A percentile compares a stretch with the other conserved stretches of the same genome.
phyloP scores from a whole-genome alignment of 768 basidiomycete genomes.

The Kwoniella sp. region DNA sequence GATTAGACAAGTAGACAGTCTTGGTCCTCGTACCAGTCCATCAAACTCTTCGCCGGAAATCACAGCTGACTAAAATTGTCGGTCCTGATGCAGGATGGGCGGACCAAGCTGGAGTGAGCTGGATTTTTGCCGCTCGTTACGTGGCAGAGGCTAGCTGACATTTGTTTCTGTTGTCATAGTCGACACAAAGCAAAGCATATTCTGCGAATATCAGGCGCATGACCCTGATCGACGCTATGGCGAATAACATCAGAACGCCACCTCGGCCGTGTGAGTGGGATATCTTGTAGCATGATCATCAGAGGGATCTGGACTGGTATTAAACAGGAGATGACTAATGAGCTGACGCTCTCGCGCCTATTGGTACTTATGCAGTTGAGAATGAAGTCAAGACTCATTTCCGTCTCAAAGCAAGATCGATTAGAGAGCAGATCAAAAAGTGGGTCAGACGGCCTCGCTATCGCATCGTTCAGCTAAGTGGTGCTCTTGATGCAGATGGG shows the following conservation, averaged over 20 bases:
- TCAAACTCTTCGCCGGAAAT: not conserved
- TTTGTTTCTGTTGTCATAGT: no score
- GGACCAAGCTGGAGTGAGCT: constrained; percentile 25
- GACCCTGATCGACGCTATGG: constrained; percentile 77
- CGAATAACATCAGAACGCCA: constrained; percentile 41
- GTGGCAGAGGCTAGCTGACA: no score
- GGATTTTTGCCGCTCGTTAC: no score
- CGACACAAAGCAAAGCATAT: constrained; percentile 44
- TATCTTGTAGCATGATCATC: not conserved
- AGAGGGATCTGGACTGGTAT: no score
- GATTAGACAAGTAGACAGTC: no score
- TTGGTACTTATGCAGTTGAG: constrained; percentile 62
- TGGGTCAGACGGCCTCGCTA: constrained; percentile 59
- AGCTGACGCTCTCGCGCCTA: no score
- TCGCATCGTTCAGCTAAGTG: not conserved
- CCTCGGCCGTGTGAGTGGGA: constrained; percentile 41
- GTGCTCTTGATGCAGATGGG: not conserved
- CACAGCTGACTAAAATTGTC: not conserved
- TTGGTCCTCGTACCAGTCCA: not conserved
- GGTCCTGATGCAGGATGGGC: constrained; percentile 28
- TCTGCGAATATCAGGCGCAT: constrained; percentile 83
- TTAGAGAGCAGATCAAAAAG: constrained; percentile 72
- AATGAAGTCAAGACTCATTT: constrained; percentile 90
- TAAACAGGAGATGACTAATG: no score
- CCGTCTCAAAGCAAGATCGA: constrained; percentile 73